Evolutionary conservation across 176 grass and related monocot genomes (phyloP), one percentile per base, ranked within the genome.

Genomic region (Aegilops bicornis): DNA sequence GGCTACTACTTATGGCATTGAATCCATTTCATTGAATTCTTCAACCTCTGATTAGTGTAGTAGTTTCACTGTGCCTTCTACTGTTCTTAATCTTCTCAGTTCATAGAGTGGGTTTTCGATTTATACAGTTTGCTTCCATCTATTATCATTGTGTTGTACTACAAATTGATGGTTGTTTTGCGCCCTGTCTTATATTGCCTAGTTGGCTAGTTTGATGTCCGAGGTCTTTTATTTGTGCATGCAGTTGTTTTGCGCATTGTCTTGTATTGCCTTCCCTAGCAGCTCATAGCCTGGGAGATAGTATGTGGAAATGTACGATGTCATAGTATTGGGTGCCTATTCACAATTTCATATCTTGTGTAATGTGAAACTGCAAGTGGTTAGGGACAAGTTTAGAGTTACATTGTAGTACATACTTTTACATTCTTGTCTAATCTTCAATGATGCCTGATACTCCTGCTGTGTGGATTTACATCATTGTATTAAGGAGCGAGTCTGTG

Each of bases 101-200:
- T 65, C 11, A 22, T 43, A 33, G 66, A 45, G 11, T 17, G 4
- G 13, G 23, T 12, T 64, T 1, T 75, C 42, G n/a, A 17, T 79
- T 64, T 78, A 66, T 60, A 19, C 25, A 84, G 27, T 19, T 74
- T 74, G 30, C 56, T 66, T 81, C 6, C 62, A n/a, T 75, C 65
- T 80, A 29, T 40, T 85, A 33, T 85, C 50, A 15, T 74, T 64
- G 3, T 71, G 62, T 3, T 11, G 17, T 48, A 20, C 25, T 36
- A 9, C 11, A 39, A 79, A 27, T 24, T 29, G 6, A 71, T 77
- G 61, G 25, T 40, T 67, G 68, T 87, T 87, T 76, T 32, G 10
- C 5, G 43, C 25, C 15, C 78, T 82, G 33, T 54, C 15, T 69
- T 85, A 40, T 69, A 16, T 59, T 62, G 19, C 30, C 16, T 80